Conservation (phyloP, 139 green algal species). For the Tetratostichococcus sp. region DNA sequence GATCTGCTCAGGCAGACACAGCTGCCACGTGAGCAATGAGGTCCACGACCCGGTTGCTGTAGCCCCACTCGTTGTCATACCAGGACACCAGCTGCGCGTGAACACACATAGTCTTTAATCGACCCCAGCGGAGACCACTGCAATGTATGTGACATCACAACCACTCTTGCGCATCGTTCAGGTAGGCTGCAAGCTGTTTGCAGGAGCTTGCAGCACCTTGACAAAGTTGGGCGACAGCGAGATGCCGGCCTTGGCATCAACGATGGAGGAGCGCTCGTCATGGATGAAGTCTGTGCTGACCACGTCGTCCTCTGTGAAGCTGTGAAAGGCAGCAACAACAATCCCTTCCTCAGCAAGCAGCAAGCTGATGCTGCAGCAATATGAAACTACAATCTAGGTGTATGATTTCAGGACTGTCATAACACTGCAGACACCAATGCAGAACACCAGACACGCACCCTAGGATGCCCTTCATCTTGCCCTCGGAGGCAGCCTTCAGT, state of each 20-base stretch:
- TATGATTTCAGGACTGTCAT: no score
- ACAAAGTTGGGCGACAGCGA: slow-evolving; percentile 83
- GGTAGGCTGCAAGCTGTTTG: neutral
- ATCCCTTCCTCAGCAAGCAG: no score
- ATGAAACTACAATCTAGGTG: no score
- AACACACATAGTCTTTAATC: no score
- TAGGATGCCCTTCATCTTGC: slow-evolving; percentile 79
- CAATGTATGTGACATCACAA: no score
- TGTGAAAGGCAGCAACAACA: slow-evolving; percentile 12
- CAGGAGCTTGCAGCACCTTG: slow-evolving; percentile 53
- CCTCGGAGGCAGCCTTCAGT: slow-evolving; percentile 76
- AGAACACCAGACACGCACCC: slow-evolving; percentile 45
- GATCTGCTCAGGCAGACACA: slow-evolving; percentile 8
- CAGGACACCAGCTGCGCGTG: slow-evolving; percentile 83
- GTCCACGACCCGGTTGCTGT: slow-evolving; percentile 50
- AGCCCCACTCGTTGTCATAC: slow-evolving; percentile 97
- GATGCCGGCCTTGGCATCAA: slow-evolving; percentile 90
- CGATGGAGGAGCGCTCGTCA: slow-evolving; percentile 77
- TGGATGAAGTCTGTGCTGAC: slow-evolving; percentile 88
- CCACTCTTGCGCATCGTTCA: no score
- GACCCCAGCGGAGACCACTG: no score
- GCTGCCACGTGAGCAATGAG: slow-evolving; percentile 51
- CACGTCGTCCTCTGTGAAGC: slow-evolving; percentile 89
- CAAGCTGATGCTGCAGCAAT: no score
- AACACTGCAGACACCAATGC: slow-evolving; percentile 1